These are phyloP conservation scores for sorghum (Sorghum bicolor) DNA, from an alignment of 176 grass and related monocot genomes.

Conservation along the genomic window Sorghum_bicolor_NCBIv3 NC_012871.2:4315001-4315500, in stretches of 20 bases:
- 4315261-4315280: conserved; percentile 39
- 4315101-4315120: not conserved
- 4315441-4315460: conserved; percentile 26
- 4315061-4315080: not conserved
- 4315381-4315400: conserved; percentile 77
- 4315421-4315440: conserved; percentile 43
- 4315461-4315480: not conserved
- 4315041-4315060: not conserved
- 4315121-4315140: not conserved
- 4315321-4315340: conserved; percentile 54
- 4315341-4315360: conserved; percentile 31
- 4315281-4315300: conserved; percentile 45
- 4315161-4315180: conserved; percentile 1
- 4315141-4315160: conserved; percentile 7
- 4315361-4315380: conserved; percentile 66
- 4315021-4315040: not conserved
- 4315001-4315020: not conserved
- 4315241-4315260: conserved; percentile 35
- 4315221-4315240: conserved; percentile 23
- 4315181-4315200: conserved; percentile 7
- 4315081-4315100: not conserved
- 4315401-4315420: conserved; percentile 95
- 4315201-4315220: conserved; percentile 21
- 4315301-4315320: conserved; percentile 44
- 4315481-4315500: conserved; percentile 12